Evolutionary conservation across 192 early-diverging fungal genomes (phyloP).

Genomic region (Coemansia asiatica): DNA sequence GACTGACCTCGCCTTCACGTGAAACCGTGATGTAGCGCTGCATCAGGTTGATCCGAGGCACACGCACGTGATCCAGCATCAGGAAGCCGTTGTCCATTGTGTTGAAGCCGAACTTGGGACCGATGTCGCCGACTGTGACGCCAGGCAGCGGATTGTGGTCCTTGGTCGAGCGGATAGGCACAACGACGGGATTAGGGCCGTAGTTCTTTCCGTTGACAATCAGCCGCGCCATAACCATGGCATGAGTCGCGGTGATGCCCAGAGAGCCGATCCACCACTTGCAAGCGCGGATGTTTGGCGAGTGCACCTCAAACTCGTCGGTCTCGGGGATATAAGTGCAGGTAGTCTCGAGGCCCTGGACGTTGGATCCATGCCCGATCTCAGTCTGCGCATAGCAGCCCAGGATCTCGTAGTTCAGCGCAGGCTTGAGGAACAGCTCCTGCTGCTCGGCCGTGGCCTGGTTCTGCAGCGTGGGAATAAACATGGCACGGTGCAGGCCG

Average conservation of each 20-base stretch:
- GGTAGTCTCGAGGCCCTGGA: constrained; percentile 89
- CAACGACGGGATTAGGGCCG: constrained; percentile 78
- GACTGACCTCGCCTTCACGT: constrained; percentile 66
- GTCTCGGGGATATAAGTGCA: constrained; percentile 81
- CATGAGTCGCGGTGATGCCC: constrained; percentile 76
- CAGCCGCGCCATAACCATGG: constrained; percentile 82
- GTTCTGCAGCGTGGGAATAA: constrained; percentile 74
- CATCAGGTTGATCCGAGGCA: constrained; percentile 77
- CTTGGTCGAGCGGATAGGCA: constrained; percentile 74
- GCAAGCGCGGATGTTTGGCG: constrained; percentile 70
- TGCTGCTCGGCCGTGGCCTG: constrained; percentile 79
- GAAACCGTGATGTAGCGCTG: constrained; percentile 72
- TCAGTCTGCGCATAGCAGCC: constrained; percentile 89
- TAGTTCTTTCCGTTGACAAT: constrained; percentile 71
- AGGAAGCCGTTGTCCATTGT: constrained; percentile 85
- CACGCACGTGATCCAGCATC: constrained; percentile 76
- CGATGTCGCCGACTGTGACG: constrained; percentile 84
- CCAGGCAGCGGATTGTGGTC: constrained; percentile 74
- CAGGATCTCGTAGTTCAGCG: constrained; percentile 72
- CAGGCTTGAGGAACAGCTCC: constrained; percentile 72
- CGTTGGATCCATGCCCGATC: constrained; percentile 67
- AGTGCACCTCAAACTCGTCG: constrained; percentile 84
- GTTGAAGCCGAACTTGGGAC: constrained; percentile 87
- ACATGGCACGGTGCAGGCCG: constrained; percentile 77
- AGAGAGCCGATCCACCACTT: constrained; percentile 92